phyloP scores from a whole-genome alignment of 306 rosid genomes.

The Rosa persica region DNA sequence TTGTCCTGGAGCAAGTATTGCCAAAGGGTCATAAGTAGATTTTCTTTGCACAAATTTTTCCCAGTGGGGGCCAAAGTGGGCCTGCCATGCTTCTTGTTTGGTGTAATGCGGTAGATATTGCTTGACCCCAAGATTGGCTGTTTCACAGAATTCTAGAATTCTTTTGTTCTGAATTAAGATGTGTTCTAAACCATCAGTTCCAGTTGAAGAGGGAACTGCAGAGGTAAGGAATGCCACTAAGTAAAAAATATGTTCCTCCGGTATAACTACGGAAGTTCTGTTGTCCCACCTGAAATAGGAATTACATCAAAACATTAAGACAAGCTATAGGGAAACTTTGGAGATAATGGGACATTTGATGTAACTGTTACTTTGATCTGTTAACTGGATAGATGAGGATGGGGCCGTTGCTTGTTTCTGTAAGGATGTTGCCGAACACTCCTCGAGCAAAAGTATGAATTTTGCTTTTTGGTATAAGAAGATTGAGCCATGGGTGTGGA shows the following conservation, averaged over 20 bases:
- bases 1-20: conserved; percentile 85
- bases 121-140: conserved; percentile 68
- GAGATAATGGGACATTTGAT: background rate
- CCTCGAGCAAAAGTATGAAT: conserved; percentile 66
- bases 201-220: conserved; percentile 77
- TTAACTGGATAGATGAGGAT: conserved; percentile 88
- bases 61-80: conserved; percentile 90
- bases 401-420: conserved; percentile 73
- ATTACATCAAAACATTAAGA: conserved; percentile 20
- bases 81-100: conserved; percentile 74
- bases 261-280: conserved; percentile 62
- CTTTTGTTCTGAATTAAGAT: conserved; percentile 76
- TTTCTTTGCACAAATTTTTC: conserved; percentile 68
- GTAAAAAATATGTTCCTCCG: conserved; percentile 91
- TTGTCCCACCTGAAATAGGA: conserved; percentile 83
- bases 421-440: conserved; percentile 84
- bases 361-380: conserved; percentile 63
- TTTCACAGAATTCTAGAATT: conserved; percentile 77
- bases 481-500: conserved; percentile 99
- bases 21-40: conserved; percentile 83
- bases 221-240: conserved; percentile 82
- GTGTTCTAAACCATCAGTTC: conserved; percentile 74
- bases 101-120: conserved; percentile 84
- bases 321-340: background rate
- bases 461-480: conserved; percentile 80